Base-by-base conservation (phyloP, 1,284 basidiomycete species). In the Puccinia horiana region DNA sequence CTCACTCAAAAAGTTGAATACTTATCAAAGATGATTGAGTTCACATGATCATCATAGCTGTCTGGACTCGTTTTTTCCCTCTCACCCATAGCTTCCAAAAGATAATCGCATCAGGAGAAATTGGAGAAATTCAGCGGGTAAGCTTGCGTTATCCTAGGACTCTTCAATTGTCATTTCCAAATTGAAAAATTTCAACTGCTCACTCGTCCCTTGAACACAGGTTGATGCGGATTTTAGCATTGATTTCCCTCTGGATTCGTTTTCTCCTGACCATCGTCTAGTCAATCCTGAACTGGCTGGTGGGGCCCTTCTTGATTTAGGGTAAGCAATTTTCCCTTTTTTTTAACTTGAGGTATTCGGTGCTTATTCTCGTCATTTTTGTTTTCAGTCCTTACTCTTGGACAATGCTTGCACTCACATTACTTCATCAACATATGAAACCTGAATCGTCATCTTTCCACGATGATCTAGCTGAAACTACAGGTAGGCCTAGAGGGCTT, bases 1-100 rank as follows among this genome's bases (percentile, higher is more conserved):
- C 44, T 58, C 56, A 4, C 32, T 16, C 18, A 26, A 35, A 14
- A 18, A 26, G 26, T 61, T 61, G 32, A 26, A 61, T 61, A 29
- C 42, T 23, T 29, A n/a, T 74, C 18, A 5, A 54, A 52, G 29
- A 4, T 35, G 32, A 29, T 20, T 74, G 11, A 73, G 32, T 74
- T 8, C 40, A 11, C 40, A 47, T 18, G 5, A 49, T 65, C 37
- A 32, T 5, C 16, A 47, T 83, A 87, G 94, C 92, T 2, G 89
- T 94, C 86, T 92, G 91, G 92, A 94, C 93, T 11, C 89, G 92
- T 40, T 94, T 93, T 88, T 91, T 92, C 81, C 93, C 93, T 5
- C 89, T 93, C 81, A 88, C 89, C 9, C 84, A 89, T n/a, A 92
- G 92, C 82, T 88, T 93, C 72, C 92, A 92, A 87, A 89, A 89